phyloP scores from a whole-genome alignment of 305 asterid genomes.

The Fraxinus sp. region DNA sequence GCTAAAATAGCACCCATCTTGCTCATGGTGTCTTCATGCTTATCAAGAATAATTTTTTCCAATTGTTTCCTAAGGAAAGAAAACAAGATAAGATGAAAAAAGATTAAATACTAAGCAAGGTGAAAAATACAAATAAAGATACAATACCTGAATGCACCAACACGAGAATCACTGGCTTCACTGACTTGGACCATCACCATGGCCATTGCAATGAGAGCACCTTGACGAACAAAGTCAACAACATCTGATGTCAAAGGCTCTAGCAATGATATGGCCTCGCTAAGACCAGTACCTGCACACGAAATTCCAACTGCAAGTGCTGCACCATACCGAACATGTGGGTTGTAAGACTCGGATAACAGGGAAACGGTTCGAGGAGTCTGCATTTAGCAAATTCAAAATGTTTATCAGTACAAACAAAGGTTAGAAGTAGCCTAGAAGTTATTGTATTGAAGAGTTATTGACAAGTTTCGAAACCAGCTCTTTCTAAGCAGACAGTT shows the following conservation, averaged over 20 bases:
- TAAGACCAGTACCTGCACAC: conserved; percentile 97
- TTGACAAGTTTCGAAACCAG: not conserved
- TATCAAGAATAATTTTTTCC: conserved; percentile 93
- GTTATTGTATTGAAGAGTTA: not conserved
- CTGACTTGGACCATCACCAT: conserved; percentile 96
- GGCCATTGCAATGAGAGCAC: conserved; percentile 98
- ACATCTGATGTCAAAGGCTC: conserved; percentile 98
- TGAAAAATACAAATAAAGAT: not conserved
- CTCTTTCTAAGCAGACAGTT: not conserved
- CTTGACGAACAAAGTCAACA: conserved; percentile 96
- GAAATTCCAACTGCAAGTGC: conserved; percentile 98
- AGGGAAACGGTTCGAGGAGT: conserved; percentile 81
- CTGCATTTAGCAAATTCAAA: conserved; percentile 45
- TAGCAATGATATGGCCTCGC: conserved; percentile 95
- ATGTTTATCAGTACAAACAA: not conserved
- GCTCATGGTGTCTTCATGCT: conserved; percentile 99
- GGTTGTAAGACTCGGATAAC: conserved; percentile 84
- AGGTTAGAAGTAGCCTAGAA: not conserved
- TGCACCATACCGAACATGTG: conserved; percentile 96
- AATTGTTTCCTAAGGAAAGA: conserved; percentile 68
- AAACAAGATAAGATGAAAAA: conserved; percentile 14
- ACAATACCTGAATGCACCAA: conserved; percentile 85
- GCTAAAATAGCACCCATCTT: conserved; percentile 99
- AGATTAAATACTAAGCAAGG: not conserved
- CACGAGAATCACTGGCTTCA: conserved; percentile 93